Conservation (phyloP, 1,139 yeast genomes). For the Pichia sp. region DNA sequence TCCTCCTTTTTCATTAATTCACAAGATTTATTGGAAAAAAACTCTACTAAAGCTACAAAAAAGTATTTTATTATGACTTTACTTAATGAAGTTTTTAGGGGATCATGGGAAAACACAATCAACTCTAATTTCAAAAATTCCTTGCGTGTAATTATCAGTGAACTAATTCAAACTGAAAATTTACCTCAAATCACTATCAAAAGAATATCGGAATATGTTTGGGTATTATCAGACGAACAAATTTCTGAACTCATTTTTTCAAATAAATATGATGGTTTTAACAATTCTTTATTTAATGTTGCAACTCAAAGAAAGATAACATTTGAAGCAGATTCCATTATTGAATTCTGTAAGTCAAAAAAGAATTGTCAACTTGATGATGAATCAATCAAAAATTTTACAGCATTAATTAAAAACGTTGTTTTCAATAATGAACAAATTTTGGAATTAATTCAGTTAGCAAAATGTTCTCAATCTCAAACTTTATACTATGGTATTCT, state of each 20-base stretch:
- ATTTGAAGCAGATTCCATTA: constrained; percentile 1
- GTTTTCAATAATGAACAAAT: constrained; percentile 4
- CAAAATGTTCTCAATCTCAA: neutral
- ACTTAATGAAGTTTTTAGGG: constrained; percentile 37
- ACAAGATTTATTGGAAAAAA: neutral
- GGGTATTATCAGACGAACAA: constrained; percentile 21
- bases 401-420: neutral
- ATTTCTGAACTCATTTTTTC: constrained; percentile 15
- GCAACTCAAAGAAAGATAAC: constrained; percentile 4
- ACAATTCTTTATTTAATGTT: constrained; percentile 5
- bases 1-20: constrained; percentile 13
- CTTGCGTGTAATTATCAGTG: neutral
- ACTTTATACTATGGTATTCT: constrained; percentile 2
- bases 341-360: constrained; percentile 1
- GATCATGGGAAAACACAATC: constrained; percentile 21
- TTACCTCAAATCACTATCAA: neutral
- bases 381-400: neutral
- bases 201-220: constrained; percentile 11
- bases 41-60: constrained; percentile 22
- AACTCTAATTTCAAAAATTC: constrained; percentile 1
- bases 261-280: constrained; percentile 15
- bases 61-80: constrained; percentile 31
- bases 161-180: neutral
- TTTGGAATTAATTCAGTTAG: neutral
- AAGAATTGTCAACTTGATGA: neutral